Percentiles rank a stretch among this genome's conserved stretches.
Evolutionary conservation across 139 green algal genomes (phyloP).

Genomic region (Volvox africanus): DNA sequence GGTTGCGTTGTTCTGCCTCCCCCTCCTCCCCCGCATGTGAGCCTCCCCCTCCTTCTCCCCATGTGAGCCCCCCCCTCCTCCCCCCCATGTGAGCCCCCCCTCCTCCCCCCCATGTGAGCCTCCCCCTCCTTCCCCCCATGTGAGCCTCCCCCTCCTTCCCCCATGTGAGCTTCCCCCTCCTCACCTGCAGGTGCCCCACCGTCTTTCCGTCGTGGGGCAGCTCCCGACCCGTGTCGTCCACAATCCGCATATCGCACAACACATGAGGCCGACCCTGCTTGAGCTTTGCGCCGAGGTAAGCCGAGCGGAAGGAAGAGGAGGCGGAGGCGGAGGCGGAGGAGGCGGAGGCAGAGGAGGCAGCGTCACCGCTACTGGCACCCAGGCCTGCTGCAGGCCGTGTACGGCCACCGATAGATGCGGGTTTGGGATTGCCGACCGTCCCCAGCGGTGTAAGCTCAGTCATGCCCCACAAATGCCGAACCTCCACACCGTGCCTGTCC

Average conservation of each 20-base stretch:
- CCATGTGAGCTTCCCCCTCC: background rate
- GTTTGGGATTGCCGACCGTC: constrained; percentile 69
- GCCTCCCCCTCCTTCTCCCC: background rate
- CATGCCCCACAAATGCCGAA: constrained; percentile 84
- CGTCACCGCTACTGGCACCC: background rate
- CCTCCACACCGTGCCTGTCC: constrained; percentile 66
- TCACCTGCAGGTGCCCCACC: constrained; percentile 78
- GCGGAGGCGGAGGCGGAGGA: too few relatives aligned
- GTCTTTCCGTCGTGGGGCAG: constrained; percentile 66
- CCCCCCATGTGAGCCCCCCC: background rate
- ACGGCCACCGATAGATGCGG: constrained; percentile 22
- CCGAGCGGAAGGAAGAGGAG: background rate
- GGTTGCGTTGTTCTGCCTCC: background rate
- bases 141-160: background rate
- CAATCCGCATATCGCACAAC: constrained; percentile 77
- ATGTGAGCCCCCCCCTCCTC: constrained; percentile 38
- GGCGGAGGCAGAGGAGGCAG: background rate
- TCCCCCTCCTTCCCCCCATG: constrained; percentile 38
- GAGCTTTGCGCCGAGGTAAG: constrained; percentile 50
- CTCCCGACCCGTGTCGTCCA: constrained; percentile 69
- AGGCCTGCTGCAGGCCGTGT: background rate
- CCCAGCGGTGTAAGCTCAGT: constrained; percentile 82
- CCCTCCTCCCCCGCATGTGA: background rate
- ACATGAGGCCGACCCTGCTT: constrained; percentile 74
- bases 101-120: background rate